Percentiles rank a stretch among this genome's conserved stretches.
These are phyloP conservation scores for Cyberlindnera amylophila DNA, from an alignment of 805 yeast genomes.

Conservation along the genomic window DNA sequence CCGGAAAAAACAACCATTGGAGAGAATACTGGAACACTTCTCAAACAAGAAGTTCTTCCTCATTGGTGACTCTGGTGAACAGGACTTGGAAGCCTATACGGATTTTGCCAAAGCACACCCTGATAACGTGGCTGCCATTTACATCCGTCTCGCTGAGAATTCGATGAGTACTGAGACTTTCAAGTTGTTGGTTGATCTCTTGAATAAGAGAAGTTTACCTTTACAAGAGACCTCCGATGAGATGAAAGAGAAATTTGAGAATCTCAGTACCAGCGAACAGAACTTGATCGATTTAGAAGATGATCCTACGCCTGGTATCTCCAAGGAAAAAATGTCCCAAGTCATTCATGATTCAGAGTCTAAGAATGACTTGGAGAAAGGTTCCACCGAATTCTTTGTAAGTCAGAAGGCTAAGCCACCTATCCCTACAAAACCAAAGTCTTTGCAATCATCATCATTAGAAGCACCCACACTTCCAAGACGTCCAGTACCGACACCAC, in stretches of 20 bases:
- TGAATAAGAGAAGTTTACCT: slow-evolving; percentile 27
- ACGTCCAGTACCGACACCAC: slow-evolving; percentile 30
- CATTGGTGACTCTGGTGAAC: slow-evolving; percentile 95
- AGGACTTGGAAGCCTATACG: slow-evolving; percentile 87
- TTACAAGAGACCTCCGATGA: slow-evolving; percentile 20
- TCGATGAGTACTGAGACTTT: slow-evolving; percentile 52
- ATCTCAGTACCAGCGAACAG: slow-evolving; percentile 27
- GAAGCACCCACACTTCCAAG: slow-evolving; percentile 25
- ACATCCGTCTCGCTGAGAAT: slow-evolving; percentile 69
- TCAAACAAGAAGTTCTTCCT: slow-evolving; percentile 75
- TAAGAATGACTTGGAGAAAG: slow-evolving; percentile 35
- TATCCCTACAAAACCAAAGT: neutral
- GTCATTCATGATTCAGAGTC: slow-evolving; percentile 14
- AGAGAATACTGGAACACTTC: slow-evolving; percentile 64
- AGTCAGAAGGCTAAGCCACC: neutral
- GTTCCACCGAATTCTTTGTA: slow-evolving; percentile 16
- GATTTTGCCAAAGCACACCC: slow-evolving; percentile 64
- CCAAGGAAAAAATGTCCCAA: slow-evolving; percentile 22
- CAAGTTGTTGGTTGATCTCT: slow-evolving; percentile 26
- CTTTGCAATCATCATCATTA: slow-evolving; percentile 3
- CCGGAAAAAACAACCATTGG: slow-evolving; percentile 65
- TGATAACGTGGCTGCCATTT: slow-evolving; percentile 64
- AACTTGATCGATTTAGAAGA: slow-evolving; percentile 26
- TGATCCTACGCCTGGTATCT: slow-evolving; percentile 19
- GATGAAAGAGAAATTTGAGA: slow-evolving; percentile 19